Conservation (phyloP, 352 stramenopile genomes). For the Aphanomyces invadans region DNA sequence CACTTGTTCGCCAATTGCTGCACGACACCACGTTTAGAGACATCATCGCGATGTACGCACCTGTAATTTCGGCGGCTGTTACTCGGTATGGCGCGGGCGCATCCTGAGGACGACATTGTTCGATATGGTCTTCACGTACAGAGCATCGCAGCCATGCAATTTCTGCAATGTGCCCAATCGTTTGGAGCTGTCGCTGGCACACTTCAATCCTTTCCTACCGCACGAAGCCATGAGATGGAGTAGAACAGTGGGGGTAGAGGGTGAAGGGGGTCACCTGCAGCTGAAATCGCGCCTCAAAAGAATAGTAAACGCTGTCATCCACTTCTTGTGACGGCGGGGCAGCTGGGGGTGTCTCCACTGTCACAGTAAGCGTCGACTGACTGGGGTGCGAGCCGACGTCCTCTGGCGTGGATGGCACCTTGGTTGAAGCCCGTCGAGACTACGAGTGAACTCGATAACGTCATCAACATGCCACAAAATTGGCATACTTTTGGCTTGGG, state of each 20-base stretch:
- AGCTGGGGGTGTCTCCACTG: not conserved
- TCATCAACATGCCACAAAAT: no score
- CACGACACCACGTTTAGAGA: not conserved
- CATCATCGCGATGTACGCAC: not conserved
- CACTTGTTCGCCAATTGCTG: slow-evolving; percentile 15
- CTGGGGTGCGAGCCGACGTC: no score
- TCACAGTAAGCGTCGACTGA: not conserved
- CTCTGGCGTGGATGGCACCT: no score
- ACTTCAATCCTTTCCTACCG: slow-evolving; percentile 39
- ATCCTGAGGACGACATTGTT: not conserved
- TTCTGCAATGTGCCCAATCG: slow-evolving; percentile 26
- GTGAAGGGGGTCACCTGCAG: slow-evolving; percentile 14
- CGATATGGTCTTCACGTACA: slow-evolving; percentile 4
- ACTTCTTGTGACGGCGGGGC: not conserved
- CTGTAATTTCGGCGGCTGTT: slow-evolving; percentile 9
- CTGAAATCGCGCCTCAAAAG: slow-evolving; percentile 19
- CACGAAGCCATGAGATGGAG: no score
- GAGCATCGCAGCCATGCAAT: slow-evolving; percentile 23
- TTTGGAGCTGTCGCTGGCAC: slow-evolving; percentile 37
- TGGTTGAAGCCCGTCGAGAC: no score
- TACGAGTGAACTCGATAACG: no score
- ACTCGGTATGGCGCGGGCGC: not conserved
- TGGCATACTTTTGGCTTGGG: slow-evolving; percentile 4
- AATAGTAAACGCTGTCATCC: not conserved
- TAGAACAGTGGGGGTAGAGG: no score